Percentiles rank a stretch among this genome's conserved stretches.
These are phyloP conservation scores for Podospora tetraspora DNA, from an alignment of 495 filamentous ascomycete genomes.

Conservation along the genomic window DNA sequence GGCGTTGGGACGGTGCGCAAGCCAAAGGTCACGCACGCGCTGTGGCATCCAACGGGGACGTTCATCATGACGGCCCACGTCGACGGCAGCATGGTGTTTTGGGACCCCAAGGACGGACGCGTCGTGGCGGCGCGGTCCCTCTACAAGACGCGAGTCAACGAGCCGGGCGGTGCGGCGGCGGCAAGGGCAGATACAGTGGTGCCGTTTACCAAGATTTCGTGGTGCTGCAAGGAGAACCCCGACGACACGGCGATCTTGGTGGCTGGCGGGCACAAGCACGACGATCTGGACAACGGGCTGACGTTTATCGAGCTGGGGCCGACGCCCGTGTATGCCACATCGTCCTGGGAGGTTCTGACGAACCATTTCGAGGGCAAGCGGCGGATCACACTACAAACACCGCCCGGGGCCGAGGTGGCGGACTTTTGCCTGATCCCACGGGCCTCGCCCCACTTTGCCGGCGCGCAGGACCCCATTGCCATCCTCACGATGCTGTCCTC, in stretches of 20 bases:
- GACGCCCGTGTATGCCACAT: slow-evolving; percentile 86
- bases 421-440: slow-evolving; percentile 81
- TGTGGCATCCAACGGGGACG: slow-evolving; percentile 94
- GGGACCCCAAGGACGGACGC: slow-evolving; percentile 90
- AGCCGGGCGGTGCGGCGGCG: slow-evolving; percentile 36
- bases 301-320: slow-evolving; percentile 84
- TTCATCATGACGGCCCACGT: slow-evolving; percentile 86
- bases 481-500: slow-evolving; percentile 72
- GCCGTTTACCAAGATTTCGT: slow-evolving; percentile 70
- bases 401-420: slow-evolving; percentile 70
- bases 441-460: slow-evolving; percentile 74
- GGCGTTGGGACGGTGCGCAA: slow-evolving; percentile 50
- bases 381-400: slow-evolving; percentile 65
- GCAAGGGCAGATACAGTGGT: slow-evolving; percentile 36
- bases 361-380: slow-evolving; percentile 70
- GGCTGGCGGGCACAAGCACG: slow-evolving; percentile 67
- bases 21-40: slow-evolving; percentile 68
- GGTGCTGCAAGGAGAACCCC: slow-evolving; percentile 88
- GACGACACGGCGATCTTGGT: slow-evolving; percentile 89
- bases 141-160: slow-evolving; percentile 63
- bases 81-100: slow-evolving; percentile 83
- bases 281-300: slow-evolving; percentile 63
- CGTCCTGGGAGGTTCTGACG: slow-evolving; percentile 74
- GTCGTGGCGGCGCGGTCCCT: slow-evolving; percentile 78
- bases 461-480: slow-evolving; percentile 84